phyloP scores from a whole-genome alignment of 163 green algal species.

The Prototheca wickerhamii region DNA sequence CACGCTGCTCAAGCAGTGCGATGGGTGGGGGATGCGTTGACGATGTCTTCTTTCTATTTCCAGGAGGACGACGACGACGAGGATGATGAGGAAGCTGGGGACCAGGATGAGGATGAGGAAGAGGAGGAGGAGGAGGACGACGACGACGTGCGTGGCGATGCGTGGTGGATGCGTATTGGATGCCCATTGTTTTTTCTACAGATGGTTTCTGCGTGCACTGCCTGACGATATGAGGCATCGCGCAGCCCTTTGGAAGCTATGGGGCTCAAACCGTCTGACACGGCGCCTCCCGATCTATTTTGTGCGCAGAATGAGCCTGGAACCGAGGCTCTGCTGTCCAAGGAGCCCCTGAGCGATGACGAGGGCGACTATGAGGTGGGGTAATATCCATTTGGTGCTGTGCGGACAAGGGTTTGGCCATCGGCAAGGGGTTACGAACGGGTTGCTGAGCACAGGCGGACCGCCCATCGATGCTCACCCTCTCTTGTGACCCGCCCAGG shows the following conservation, averaged over 20 bases:
- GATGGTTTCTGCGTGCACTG: too few relatives aligned
- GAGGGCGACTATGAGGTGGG: slow-evolving; percentile 26
- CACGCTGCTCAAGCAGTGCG: too few relatives aligned
- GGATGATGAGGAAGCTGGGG: slow-evolving; percentile 1
- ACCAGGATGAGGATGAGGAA: slow-evolving; percentile 9
- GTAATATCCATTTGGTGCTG: too few relatives aligned
- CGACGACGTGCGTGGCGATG: slow-evolving; percentile 17
- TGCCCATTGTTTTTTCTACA: too few relatives aligned
- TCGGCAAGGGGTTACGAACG: not conserved
- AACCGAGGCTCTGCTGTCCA: not conserved
- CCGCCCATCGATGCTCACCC: not conserved
- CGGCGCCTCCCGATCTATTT: too few relatives aligned
- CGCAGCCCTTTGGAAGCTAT: too few relatives aligned
- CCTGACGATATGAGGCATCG: too few relatives aligned
- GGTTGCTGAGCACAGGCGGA: too few relatives aligned
- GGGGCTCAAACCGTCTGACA: too few relatives aligned
- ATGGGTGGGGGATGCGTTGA: too few relatives aligned
- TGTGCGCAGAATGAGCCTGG: not conserved
- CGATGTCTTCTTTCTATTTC: too few relatives aligned
- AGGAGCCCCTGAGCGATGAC: slow-evolving; percentile 18
- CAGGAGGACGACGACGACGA: slow-evolving; percentile 22
- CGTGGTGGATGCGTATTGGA: too few relatives aligned
- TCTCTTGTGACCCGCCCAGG: not conserved
- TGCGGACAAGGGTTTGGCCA: not conserved
- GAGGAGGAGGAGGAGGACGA: slow-evolving; percentile 21